Conservation (phyloP, 805 yeast genomes). For the Candida succiphila region DNA sequence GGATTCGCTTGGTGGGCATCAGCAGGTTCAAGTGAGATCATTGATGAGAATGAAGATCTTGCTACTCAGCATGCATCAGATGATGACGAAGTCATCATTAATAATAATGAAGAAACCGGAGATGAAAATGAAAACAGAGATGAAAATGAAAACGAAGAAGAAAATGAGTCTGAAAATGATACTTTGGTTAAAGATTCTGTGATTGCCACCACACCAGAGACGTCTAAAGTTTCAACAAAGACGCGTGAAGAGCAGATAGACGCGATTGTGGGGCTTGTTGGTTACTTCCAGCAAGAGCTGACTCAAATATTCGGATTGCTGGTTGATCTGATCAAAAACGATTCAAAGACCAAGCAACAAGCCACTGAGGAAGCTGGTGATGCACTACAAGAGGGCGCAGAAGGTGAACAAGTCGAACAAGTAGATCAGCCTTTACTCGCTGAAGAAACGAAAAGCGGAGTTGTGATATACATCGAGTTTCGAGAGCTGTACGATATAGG, state of each 20-base stretch:
- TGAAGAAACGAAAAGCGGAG: too few relatives aligned
- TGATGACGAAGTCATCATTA: too few relatives aligned
- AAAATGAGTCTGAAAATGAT: neutral
- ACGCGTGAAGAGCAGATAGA: constrained; percentile 11
- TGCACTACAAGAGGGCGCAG: constrained; percentile 2
- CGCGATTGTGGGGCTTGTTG: constrained; percentile 26
- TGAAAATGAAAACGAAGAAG: neutral
- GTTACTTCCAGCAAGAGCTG: constrained; percentile 43
- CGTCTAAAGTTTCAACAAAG: too few relatives aligned
- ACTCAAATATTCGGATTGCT: constrained; percentile 29
- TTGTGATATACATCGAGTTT: constrained; percentile 26
- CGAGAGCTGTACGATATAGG: constrained; percentile 49
- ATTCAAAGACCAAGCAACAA: too few relatives aligned
- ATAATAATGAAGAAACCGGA: neutral
- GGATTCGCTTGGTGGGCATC: constrained; percentile 85
- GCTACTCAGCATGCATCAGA: neutral
- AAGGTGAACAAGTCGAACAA: neutral
- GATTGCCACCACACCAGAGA: too few relatives aligned
- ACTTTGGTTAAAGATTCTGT: neutral
- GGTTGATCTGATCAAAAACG: constrained; percentile 26
- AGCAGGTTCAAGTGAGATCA: constrained; percentile 38
- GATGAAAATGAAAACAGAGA: neutral
- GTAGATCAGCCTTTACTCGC: too few relatives aligned
- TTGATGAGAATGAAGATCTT: too few relatives aligned
- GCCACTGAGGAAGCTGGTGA: constrained; percentile 12